Evolutionary conservation across 2,329 filamentous ascomycete genomes (phyloP).

Genomic region (Teratosphaeriaceae sp.): DNA sequence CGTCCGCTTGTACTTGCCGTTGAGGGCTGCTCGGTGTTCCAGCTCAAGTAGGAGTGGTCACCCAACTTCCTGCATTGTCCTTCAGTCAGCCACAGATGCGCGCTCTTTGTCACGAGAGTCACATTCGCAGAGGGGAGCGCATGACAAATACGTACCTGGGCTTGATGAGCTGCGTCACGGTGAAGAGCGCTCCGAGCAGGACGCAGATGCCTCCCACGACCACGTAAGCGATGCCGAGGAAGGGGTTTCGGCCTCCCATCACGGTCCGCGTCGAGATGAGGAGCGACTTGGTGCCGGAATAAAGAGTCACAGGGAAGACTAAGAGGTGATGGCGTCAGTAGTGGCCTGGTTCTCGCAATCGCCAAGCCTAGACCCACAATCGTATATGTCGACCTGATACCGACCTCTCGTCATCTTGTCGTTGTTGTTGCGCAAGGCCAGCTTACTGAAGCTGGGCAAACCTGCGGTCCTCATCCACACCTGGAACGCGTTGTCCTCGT

Average conservation of each 20-base stretch:
- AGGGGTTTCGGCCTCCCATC: constrained; percentile 91
- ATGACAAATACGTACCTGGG: constrained; percentile 58
- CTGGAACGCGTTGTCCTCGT: constrained; percentile 77
- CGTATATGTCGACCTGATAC: constrained; percentile 70
- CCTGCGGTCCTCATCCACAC: constrained; percentile 99
- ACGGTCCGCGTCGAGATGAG: constrained; percentile 84
- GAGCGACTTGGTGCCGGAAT: constrained; percentile 83
- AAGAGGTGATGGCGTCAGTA: constrained; percentile 11
- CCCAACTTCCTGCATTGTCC: constrained; percentile 70
- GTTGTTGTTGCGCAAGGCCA: constrained; percentile 75
- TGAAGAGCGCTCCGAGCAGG: constrained; percentile 79
- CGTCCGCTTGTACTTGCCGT: constrained; percentile 48
- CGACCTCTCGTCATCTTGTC: constrained; percentile 59
- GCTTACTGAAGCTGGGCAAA: constrained; percentile 88
- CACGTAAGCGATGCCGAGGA: constrained; percentile 92
- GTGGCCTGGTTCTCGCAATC: constrained; percentile 6
- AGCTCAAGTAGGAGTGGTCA: constrained; percentile 94
- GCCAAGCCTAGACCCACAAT: constrained; percentile 55
- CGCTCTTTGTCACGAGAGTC: constrained; percentile 1
- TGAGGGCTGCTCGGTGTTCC: constrained; percentile 68
- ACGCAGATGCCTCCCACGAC: constrained; percentile 92
- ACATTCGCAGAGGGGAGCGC: not conserved
- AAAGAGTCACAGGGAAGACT: constrained; percentile 77
- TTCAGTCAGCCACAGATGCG: constrained; percentile 7
- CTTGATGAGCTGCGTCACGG: constrained; percentile 81